Evolutionary conservation across 192 early-diverging fungal species (phyloP).

Genomic region (Coemansia sp.): DNA sequence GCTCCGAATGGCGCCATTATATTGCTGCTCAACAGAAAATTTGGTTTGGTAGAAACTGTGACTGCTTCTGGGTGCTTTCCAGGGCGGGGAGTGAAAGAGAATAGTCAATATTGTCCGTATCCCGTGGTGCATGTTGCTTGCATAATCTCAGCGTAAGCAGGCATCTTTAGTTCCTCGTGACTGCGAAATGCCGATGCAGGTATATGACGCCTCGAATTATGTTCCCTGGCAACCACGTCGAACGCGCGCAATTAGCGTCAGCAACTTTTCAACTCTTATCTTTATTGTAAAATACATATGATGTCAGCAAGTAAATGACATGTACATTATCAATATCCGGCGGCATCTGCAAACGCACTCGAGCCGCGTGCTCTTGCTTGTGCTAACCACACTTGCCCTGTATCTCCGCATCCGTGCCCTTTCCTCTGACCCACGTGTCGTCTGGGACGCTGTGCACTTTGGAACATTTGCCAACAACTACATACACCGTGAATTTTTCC

Average conservation of each 20-base stretch:
- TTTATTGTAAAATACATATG: neutral
- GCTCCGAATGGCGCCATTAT: neutral
- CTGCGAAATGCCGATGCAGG: too few species aligned
- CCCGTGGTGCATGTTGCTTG: too few species aligned
- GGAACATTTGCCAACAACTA: constrained; percentile 94
- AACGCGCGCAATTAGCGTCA: too few species aligned
- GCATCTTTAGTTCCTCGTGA: too few species aligned
- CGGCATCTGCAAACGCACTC: neutral
- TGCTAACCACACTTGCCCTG: neutral
- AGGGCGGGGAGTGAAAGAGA: too few species aligned
- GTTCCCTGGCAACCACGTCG: too few species aligned
- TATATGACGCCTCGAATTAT: too few species aligned
- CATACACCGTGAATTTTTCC: constrained; percentile 85
- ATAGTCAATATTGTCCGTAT: too few species aligned
- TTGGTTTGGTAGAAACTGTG: neutral
- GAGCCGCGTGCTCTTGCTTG: neutral
- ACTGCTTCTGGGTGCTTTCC: neutral
- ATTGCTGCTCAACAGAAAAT: too few species aligned
- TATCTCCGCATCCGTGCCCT: constrained; percentile 55
- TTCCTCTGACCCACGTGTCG: constrained; percentile 56
- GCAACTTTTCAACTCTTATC: neutral
- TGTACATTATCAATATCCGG: neutral
- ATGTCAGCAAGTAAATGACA: neutral
- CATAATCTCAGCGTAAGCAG: too few species aligned
- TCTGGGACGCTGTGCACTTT: constrained; percentile 96